Conservation (phyloP, 371 early-diverging fungal genomes). For the Actinomortierella wolfii region DNA sequence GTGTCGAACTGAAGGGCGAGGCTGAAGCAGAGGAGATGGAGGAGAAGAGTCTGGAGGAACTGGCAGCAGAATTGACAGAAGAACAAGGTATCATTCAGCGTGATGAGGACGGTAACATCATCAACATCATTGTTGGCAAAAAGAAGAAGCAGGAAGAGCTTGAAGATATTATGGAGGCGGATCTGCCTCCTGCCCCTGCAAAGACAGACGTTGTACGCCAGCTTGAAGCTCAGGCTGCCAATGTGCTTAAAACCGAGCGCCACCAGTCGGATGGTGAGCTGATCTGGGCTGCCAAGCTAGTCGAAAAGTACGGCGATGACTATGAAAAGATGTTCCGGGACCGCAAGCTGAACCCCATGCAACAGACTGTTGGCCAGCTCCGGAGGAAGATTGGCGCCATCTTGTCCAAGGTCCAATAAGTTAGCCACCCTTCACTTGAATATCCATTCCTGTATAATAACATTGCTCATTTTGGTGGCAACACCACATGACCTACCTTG, state of each 20-base stretch:
- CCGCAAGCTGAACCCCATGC: constrained; percentile 78
- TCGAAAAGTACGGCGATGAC: constrained; percentile 81
- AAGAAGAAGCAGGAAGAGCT: constrained; percentile 58
- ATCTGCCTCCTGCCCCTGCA: constrained; percentile 55
- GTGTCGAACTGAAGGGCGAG: constrained; percentile 48
- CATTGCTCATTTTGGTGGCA: too few relatives aligned
- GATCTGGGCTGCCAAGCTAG: constrained; percentile 64
- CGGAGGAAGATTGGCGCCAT: constrained; percentile 59
- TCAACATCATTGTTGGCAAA: constrained; percentile 72
- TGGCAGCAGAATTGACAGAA: constrained; percentile 54
- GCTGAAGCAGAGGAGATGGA: constrained; percentile 44
- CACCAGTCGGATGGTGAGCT: constrained; percentile 71
- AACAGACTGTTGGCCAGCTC: constrained; percentile 80
- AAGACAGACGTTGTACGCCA: constrained; percentile 69
- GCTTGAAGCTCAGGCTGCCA: constrained; percentile 64
- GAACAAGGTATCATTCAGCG: constrained; percentile 83
- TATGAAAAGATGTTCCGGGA: constrained; percentile 92
- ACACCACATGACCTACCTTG: too few relatives aligned
- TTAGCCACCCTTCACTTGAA: background rate
- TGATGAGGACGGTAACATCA: constrained; percentile 82
- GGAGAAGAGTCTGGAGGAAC: constrained; percentile 46
- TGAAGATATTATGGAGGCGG: constrained; percentile 54
- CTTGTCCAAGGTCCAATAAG: constrained; percentile 18
- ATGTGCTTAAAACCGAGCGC: constrained; percentile 52
- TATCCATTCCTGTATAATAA: too few relatives aligned